Conservation (phyloP, 225 moss, liverwort and hornwort genomes). For the Polytrichum formosum region DNA sequence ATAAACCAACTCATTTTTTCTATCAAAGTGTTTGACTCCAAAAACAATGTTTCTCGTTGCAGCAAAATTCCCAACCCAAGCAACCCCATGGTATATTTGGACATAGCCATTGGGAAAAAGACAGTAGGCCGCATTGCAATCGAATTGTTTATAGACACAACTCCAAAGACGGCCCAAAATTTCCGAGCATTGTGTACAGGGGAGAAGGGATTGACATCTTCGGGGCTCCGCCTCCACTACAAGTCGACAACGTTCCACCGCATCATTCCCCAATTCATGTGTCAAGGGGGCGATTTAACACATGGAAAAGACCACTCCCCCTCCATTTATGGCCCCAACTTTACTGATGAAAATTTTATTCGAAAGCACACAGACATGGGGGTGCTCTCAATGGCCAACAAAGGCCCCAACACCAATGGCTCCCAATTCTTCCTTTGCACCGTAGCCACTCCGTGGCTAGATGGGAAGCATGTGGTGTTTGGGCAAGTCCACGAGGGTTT, state of each 20-base stretch:
- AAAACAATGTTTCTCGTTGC: too few species aligned
- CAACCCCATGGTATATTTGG: too few species aligned
- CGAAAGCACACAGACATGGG: too few species aligned
- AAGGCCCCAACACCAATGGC: constrained; percentile 39
- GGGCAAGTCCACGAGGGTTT: constrained; percentile 20
- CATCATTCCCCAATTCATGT: constrained; percentile 47
- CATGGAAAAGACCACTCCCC: too few species aligned
- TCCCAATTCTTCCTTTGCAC: constrained; percentile 57
- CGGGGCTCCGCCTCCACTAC: constrained; percentile 32
- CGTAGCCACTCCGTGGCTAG: constrained; percentile 41
- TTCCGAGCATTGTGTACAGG: constrained; percentile 43
- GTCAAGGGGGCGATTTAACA: constrained; percentile 57
- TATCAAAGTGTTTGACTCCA: too few species aligned
- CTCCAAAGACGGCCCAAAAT: constrained; percentile 42
- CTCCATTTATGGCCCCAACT: too few species aligned
- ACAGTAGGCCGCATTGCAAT: too few species aligned
- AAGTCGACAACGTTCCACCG: constrained; percentile 37
- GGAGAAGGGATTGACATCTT: constrained; percentile 30
- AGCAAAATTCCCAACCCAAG: too few species aligned
- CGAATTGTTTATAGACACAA: constrained; percentile 36
- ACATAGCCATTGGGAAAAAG: too few species aligned
- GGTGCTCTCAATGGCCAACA: too few species aligned
- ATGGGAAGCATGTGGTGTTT: constrained; percentile 19
- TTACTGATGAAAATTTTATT: too few species aligned
- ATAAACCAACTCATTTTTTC: too few species aligned